Base-by-base conservation (phyloP, 140 eudicot species). In the Flaveria floridana region DNA sequence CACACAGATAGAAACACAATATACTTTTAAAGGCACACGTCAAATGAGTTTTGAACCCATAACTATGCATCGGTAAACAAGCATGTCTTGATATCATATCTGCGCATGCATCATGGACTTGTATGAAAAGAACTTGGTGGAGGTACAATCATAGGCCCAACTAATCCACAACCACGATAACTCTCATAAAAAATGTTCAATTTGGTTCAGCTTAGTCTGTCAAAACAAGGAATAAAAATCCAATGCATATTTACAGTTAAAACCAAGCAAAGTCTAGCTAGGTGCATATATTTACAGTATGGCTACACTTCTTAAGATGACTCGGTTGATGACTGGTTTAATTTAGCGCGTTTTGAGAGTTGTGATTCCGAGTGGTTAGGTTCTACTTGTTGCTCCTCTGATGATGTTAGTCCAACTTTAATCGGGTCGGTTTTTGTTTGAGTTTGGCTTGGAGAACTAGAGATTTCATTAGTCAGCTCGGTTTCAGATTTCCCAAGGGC, bases 281-380 rank as follows among this genome's bases (percentile, higher is more conserved):
- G 44, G 37, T 15, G 55, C 79, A 52, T 79, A 28, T 79, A 68
- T 81, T 7, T 76, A 71, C 78, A 4, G 0, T 7, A 26, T 58
- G 56, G 39, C 74, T 53, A 46, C 64, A 53, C 3, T 15, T 74
- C 26, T 76, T 34, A 72, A n/a, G 66, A 82, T 67, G 79, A 77
- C 37, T 79, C 63, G 11, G 75, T 44, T 28, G 41, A 77, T 16
- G 72, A 85, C 42, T 85, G 88, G 44, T 76, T 81, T 56, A 81
- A 67, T 73, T 79, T 91, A 59, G 78, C 74, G 11, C 93, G 94
- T 81, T 91, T 91, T 15, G 86, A 55, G 16, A 91, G 86, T 75
- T 81, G 86, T 44, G 82, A 76, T 41, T 86, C 83, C 19, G 81
- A 48, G 2, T 72, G 75, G 28, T 70, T 91, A 14, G 47, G 81